These are phyloP conservation scores for Teratosphaeria gauchensis DNA, from an alignment of 2,329 filamentous ascomycete genomes.

Conservation along the genomic window DNA sequence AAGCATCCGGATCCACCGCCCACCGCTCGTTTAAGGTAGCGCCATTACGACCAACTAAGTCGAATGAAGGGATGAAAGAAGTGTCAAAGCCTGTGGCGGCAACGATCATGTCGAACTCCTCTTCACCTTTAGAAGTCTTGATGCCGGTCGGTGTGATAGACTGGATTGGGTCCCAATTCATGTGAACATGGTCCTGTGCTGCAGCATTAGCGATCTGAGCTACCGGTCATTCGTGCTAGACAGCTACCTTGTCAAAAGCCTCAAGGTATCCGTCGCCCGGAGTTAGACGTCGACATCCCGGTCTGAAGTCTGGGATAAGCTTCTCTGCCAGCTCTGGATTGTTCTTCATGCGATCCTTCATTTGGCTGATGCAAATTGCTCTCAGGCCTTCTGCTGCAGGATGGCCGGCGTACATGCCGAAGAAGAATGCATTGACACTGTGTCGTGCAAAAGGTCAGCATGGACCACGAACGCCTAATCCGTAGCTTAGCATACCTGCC, in stretches of 20 bases:
- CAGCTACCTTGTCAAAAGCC: constrained; percentile 26
- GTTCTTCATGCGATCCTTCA: constrained; percentile 30
- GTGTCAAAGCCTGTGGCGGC: constrained; percentile 31
- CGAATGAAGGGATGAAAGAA: constrained; percentile 23
- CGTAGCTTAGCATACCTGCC: background rate
- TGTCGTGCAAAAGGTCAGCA: background rate
- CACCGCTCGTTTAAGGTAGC: constrained; percentile 11
- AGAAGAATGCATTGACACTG: constrained; percentile 2
- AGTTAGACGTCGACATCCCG: constrained; percentile 39
- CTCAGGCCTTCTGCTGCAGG: constrained; percentile 1
- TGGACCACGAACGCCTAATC: background rate
- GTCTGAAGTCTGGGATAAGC: constrained; percentile 31
- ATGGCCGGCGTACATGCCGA: constrained; percentile 2
- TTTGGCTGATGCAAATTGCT: constrained; percentile 11
- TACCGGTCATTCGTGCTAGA: background rate
- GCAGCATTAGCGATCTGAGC: background rate
- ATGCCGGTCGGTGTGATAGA: background rate
- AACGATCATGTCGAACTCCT: constrained; percentile 36
- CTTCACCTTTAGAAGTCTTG: background rate
- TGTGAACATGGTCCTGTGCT: background rate
- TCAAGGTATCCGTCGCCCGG: constrained; percentile 43
- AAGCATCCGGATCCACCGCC: constrained; percentile 11
- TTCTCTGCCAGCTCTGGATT: constrained; percentile 27
- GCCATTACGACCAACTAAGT: constrained; percentile 27
- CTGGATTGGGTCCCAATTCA: constrained; percentile 1